Percentiles rank a stretch among this genome's conserved stretches.
These are phyloP conservation scores for Stephania cephalantha DNA, from an alignment of 164 flowering plant species.

Conservation along the genomic window DNA sequence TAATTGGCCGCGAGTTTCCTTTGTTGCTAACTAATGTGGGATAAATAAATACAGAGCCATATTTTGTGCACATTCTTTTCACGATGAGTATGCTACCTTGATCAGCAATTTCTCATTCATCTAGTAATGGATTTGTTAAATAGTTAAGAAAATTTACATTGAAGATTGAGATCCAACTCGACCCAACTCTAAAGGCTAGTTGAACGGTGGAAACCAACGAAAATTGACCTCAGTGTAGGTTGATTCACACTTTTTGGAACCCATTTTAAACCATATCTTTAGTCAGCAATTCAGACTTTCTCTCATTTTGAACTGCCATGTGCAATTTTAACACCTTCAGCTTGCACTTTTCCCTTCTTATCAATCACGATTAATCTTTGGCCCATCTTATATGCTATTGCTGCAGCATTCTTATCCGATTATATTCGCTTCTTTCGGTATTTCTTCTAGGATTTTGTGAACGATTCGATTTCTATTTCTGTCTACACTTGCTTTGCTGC, in stretches of 20 bases:
- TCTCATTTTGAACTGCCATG: not conserved
- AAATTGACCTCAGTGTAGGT: not conserved
- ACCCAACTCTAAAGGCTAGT: not conserved
- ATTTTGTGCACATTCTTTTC: too few relatives aligned
- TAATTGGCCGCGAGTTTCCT: too few relatives aligned
- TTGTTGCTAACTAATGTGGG: too few relatives aligned
- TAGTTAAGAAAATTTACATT: not conserved
- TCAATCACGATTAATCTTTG: not conserved
- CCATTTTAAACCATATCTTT: not conserved
- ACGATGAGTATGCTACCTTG: not conserved
- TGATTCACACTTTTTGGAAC: not conserved
- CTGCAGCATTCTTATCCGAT: not conserved
- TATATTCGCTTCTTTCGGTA: not conserved
- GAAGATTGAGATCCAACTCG: not conserved
- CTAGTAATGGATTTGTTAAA: not conserved
- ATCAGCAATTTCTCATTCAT: not conserved
- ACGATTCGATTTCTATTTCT: not conserved
- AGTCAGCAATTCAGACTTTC: not conserved
- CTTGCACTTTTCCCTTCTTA: not conserved
- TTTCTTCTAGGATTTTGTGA: not conserved
- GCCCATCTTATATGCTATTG: not conserved
- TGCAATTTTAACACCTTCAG: not conserved
- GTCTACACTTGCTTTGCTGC: not conserved
- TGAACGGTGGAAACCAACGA: not conserved
- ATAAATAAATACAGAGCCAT: too few relatives aligned